phyloP scores from a whole-genome alignment of 1,284 basidiomycete species.

The Leccinum griseonigrum region DNA sequence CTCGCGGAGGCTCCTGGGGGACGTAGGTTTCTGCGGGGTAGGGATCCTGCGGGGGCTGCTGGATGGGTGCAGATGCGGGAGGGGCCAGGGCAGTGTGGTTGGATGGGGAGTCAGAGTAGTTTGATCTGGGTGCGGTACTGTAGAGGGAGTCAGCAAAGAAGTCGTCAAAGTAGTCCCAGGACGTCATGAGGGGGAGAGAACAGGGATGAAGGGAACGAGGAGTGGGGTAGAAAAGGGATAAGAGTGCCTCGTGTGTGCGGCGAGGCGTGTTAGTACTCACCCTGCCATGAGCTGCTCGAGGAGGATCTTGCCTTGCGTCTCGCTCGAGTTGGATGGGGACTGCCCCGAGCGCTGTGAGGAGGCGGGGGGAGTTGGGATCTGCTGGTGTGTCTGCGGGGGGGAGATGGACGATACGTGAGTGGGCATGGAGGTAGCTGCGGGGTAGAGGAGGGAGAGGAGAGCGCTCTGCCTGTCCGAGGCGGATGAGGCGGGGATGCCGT shows the following conservation, averaged over 20 bases:
- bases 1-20: conserved; percentile 45
- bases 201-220: not conserved
- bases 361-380: conserved; percentile 66
- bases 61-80: conserved; percentile 48
- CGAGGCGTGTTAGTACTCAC: conserved; percentile 45
- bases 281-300: conserved; percentile 78
- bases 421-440: conserved; percentile 37
- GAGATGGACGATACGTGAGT: conserved; percentile 20
- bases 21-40: conserved; percentile 43
- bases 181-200: conserved; percentile 24
- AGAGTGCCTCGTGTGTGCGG: conserved; percentile 28
- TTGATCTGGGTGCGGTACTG: conserved; percentile 53
- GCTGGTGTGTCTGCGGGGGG: conserved; percentile 43
- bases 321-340: conserved; percentile 51
- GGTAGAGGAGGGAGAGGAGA: conserved; percentile 64
- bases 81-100: conserved; percentile 37
- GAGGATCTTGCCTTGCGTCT: conserved; percentile 68
- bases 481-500: conserved; percentile 29
- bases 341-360: conserved; percentile 55
- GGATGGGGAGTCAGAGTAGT: conserved; percentile 51
- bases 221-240: conserved; percentile 22
- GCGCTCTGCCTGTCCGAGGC: conserved; percentile 68
- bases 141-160: conserved; percentile 29
- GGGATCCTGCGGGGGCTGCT: conserved; percentile 25
- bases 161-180: conserved; percentile 31